Conservation (phyloP, 352 stramenopile species). For the Pythium oligandrum region DNA sequence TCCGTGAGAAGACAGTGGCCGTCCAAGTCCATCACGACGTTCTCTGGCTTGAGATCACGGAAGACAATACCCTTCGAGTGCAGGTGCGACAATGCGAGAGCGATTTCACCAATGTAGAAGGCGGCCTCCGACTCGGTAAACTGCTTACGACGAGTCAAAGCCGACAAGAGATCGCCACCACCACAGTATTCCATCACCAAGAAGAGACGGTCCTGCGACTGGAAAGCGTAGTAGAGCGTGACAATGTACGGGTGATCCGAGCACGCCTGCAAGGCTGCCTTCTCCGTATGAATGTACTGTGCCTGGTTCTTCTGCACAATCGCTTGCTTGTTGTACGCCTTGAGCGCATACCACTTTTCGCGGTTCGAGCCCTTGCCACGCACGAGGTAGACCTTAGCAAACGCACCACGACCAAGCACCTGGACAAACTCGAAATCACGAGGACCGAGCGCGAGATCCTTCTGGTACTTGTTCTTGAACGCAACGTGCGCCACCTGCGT, state of each 20-base stretch:
- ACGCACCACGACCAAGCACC: conserved; percentile 74
- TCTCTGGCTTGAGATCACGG: conserved; percentile 83
- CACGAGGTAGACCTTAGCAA: conserved; percentile 84
- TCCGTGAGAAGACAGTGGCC: conserved; percentile 79
- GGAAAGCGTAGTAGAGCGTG: conserved; percentile 80
- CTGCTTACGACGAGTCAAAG: conserved; percentile 68
- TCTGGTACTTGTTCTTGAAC: conserved; percentile 90
- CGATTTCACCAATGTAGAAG: conserved; percentile 86
- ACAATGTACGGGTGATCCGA: conserved; percentile 87
- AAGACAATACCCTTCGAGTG: conserved; percentile 88
- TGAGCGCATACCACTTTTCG: conserved; percentile 84
- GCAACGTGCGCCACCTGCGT: conserved; percentile 78
- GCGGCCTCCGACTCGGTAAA: conserved; percentile 74
- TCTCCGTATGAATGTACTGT: conserved; percentile 86
- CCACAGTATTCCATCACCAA: conserved; percentile 87
- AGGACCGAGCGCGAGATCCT: conserved; percentile 72
- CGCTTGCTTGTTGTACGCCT: conserved; percentile 86
- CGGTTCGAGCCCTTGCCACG: conserved; percentile 79
- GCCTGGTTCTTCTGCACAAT: conserved; percentile 88
- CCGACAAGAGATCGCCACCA: conserved; percentile 72
- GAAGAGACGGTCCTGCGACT: conserved; percentile 79
- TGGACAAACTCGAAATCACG: conserved; percentile 88
- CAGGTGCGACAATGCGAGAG: conserved; percentile 71
- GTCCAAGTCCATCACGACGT: conserved; percentile 84
- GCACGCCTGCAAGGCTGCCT: conserved; percentile 73